Base-by-base conservation (phyloP, 805 yeast genomes). In the Clavispora carvajalis region DNA sequence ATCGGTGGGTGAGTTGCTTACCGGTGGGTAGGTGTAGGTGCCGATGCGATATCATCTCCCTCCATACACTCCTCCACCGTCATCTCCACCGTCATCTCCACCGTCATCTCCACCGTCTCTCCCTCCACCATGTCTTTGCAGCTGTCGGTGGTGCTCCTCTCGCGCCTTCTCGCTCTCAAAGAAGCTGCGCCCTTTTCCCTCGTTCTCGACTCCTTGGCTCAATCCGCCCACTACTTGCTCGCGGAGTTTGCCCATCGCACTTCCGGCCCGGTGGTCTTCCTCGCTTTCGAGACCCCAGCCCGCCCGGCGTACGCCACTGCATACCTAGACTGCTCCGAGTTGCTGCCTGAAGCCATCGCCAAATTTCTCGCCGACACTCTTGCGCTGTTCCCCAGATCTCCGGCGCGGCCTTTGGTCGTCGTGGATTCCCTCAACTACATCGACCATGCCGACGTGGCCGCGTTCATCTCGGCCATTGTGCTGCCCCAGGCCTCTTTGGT, bases 141-240 rank as follows among this genome's bases (percentile, higher is more conserved):
- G 43, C 60, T 53, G 33, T 59, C 73, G 4, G 44, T 58, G 5
- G 82, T 83, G 23, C 65, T 89, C 5, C 66, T 90, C 41, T 78
- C 73, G 34, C 65, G 98, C 43, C 65, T 87, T 6, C 59, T 93
- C 3, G 62, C 80, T 3, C 63, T 86, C 38, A 85, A 81, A 48
- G 98, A 93, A 53, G 60, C 61, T 17, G 75, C 91, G 0, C 95
- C 95, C 0, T 76, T 91, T 40, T 59, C 87, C 3, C 67, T 91
- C 4, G 67, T 84, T 4, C 55, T 76, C 7, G 98, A 93, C 57
- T 72, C 85, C 1, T 60, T 88, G 8, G 66, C 74, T 0, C 96
- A 90, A 58, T 77, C 93, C 0, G 77, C 88, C 0, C 50, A 63
- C 22, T 52, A 65, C 34, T 59, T 90, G 10, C 53, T 85, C 1